Evolutionary conservation across 768 basidiomycete species (phyloP), one percentile per base, ranked within the genome.

Genomic region (Daedaleopsis sinensis): DNA sequence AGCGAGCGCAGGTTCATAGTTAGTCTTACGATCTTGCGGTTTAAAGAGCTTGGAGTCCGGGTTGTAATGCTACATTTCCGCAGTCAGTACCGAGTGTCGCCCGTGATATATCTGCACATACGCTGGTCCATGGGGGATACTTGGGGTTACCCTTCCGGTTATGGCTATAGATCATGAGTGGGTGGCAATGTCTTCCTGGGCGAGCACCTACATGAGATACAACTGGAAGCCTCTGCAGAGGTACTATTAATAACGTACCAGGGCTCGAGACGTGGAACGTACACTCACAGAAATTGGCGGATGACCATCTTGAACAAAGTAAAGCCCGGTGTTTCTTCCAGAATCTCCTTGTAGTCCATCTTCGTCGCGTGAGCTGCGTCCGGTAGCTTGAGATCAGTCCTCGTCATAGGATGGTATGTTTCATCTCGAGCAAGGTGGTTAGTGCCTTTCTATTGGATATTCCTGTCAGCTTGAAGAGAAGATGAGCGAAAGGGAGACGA

Each of bases 251-350:
- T 7, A 23, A 38, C 7, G 6, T 13, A 9, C 21, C 47, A 15
- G 21, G 23, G 23, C 3, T 7, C 27, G 7, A 23, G 47, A 24
- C 47, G 7, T 5, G 21, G 23, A 21, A 24, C n/a, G 11, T 15
- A 7, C 21, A 35, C 67, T 42, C 57, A 70, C 65, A 84, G 73
- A 62, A 84, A 81, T 58, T 85, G 82, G 12, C 80, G 73, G 37
- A 83, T 65, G 48, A 82, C 74, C 53, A 83, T 59, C 61, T 80
- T 82, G 67, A 80, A 80, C 1, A 85, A 70, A 0, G 82, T 84
- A 59, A 48, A 71, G 13, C 49, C 32, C 0, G 70, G 70, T 2
- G 70, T 71, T 48, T 71, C 70, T 37, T 70, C 70, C 8, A 71
- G 37, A 19, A 70, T 47, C 53, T 71, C 69, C 49, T 66, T 66